Percentiles rank a stretch among this genome's conserved stretches.
Evolutionary conservation across 768 basidiomycete genomes (phyloP).

Genomic region (Termitomyces sp.): DNA sequence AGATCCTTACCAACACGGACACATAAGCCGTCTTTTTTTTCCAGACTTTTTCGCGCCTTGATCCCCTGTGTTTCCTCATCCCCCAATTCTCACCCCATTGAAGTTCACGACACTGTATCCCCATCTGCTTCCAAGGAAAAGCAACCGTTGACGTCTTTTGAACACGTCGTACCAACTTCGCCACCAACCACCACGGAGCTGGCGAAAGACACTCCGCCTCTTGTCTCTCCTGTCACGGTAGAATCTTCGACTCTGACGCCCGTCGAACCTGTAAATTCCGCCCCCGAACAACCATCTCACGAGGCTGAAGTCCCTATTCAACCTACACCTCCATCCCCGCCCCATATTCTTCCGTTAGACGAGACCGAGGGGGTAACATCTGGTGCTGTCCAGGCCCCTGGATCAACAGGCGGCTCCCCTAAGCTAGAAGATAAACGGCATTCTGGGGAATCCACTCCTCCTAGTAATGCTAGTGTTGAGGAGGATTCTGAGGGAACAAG

Average conservation of each 20-base stretch:
- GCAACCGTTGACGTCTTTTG: slow-evolving; percentile 13
- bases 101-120: slow-evolving; percentile 31
- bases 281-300: slow-evolving; percentile 7
- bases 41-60: slow-evolving; percentile 56
- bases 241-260: slow-evolving; percentile 11
- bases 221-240: slow-evolving; percentile 3
- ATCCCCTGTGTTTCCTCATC: slow-evolving; percentile 66
- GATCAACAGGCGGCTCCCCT: slow-evolving; percentile 57
- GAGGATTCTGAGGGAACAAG: slow-evolving; percentile 65
- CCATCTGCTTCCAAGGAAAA: slow-evolving; percentile 27
- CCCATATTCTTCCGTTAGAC: slow-evolving; percentile 45
- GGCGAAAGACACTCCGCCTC: slow-evolving; percentile 4
- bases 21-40: slow-evolving; percentile 52
- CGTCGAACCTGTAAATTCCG: slow-evolving; percentile 5
- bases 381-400: slow-evolving; percentile 90
- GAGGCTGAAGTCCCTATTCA: slow-evolving; percentile 34
- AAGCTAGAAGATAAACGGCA: slow-evolving; percentile 32
- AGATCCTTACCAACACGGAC: slow-evolving; percentile 14
- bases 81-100: slow-evolving; percentile 39
- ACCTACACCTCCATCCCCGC: slow-evolving; percentile 28
- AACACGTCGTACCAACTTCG: slow-evolving; percentile 9
- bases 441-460: slow-evolving; percentile 36
- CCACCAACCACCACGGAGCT: slow-evolving; percentile 1
- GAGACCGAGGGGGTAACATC: slow-evolving; percentile 89
- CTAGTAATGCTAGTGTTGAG: slow-evolving; percentile 40